Conservation (phyloP, 768 basidiomycete genomes). For the Kwoniella dendrophila region DNA sequence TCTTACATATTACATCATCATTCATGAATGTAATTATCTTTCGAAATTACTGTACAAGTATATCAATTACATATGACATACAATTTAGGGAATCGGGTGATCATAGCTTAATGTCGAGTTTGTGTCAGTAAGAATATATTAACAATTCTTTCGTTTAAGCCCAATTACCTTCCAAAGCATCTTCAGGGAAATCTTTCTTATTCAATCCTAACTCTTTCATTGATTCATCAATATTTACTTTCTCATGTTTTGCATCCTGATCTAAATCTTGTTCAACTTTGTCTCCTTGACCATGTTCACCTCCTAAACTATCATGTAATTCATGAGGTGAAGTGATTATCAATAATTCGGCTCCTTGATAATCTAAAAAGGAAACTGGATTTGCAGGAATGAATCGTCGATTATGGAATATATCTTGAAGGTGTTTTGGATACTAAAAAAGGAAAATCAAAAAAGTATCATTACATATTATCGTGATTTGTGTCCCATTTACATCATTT, state of each 20-base stretch:
- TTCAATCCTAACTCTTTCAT: slow-evolving; percentile 50
- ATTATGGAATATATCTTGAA: slow-evolving; percentile 35
- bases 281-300: slow-evolving; percentile 43
- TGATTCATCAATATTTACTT: slow-evolving; percentile 36
- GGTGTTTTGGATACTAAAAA: slow-evolving; percentile 37
- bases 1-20: too few species aligned
- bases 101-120: too few species aligned
- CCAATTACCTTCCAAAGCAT: slow-evolving; percentile 50
- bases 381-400: slow-evolving; percentile 47
- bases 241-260: slow-evolving; percentile 33
- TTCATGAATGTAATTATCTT: too few species aligned
- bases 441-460: too few species aligned
- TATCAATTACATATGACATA: too few species aligned
- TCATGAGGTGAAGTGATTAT: slow-evolving; percentile 47
- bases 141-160: too few species aligned
- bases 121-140: too few species aligned
- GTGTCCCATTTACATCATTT: too few species aligned
- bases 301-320: slow-evolving; percentile 39
- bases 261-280: slow-evolving; percentile 46
- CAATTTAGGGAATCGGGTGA: too few species aligned
- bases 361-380: slow-evolving; percentile 41
- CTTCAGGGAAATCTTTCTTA: slow-evolving; percentile 42
- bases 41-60: too few species aligned
- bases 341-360: slow-evolving; percentile 44
- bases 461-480: too few species aligned